phyloP scores from a whole-genome alignment of 2,329 filamentous ascomycete species.

The Epichloe coenophiala region DNA sequence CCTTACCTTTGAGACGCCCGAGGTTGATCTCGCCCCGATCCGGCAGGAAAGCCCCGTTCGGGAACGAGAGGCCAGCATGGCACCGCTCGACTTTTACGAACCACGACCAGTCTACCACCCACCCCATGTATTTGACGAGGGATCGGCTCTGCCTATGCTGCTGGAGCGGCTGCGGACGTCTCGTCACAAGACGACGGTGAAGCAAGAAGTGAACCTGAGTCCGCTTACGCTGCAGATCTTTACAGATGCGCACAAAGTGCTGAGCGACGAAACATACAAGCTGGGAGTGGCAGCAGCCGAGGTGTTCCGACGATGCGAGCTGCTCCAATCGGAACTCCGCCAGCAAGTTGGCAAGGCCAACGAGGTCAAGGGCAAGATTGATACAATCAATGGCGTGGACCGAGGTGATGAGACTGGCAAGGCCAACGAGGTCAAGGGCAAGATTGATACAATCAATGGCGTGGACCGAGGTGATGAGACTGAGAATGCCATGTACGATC shows the following conservation, averaged over 20 bases:
- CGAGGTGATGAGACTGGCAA: conserved; percentile 39
- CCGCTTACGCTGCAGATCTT: conserved; percentile 58
- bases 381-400: conserved; percentile 39
- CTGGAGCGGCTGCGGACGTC: conserved; percentile 44
- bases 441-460: conserved; percentile 49
- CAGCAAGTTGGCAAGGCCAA: conserved; percentile 54
- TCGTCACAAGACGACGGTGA: conserved; percentile 46
- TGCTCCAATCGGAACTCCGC: conserved; percentile 52
- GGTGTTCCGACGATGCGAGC: conserved; percentile 57
- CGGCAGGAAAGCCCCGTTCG: conserved; percentile 29
- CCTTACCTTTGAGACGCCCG: conserved; percentile 46
- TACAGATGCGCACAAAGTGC: conserved; percentile 57
- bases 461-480: conserved; percentile 33
- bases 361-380: conserved; percentile 52
- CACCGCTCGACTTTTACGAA: conserved; percentile 40
- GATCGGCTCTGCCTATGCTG: conserved; percentile 40
- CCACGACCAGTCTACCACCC: conserved; percentile 55
- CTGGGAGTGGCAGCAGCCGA: conserved; percentile 59
- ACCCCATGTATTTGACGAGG: conserved; percentile 44
- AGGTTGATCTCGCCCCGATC: conserved; percentile 32
- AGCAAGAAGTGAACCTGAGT: conserved; percentile 56
- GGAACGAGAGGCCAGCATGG: conserved; percentile 27
- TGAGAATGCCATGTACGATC: conserved; percentile 43
- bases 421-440: conserved; percentile 49
- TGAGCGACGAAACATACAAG: conserved; percentile 55